Evolutionary conservation across 164 flowering plant genomes (phyloP).

Genomic region (Tinospora cordifolia): DNA sequence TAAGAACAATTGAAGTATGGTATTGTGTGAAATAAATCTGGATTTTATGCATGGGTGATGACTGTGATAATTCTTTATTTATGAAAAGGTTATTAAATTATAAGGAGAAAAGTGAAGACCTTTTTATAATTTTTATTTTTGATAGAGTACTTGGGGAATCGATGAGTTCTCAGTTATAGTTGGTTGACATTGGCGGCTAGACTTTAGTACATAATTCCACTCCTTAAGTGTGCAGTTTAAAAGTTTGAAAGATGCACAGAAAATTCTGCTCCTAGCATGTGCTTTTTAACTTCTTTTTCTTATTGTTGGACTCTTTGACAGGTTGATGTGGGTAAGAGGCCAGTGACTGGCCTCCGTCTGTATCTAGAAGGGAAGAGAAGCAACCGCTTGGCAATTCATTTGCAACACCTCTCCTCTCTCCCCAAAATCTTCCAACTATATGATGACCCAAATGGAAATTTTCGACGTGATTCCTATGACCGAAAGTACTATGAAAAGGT

Average conservation of each 20-base stretch:
- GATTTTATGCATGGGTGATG: no score
- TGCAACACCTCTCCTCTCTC: constrained; percentile 83
- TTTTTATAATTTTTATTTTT: no score
- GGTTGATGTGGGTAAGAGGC: constrained; percentile 83
- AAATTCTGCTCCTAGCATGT: background rate
- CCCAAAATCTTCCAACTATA: constrained; percentile 61
- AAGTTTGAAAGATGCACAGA: background rate
- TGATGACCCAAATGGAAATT: constrained; percentile 43
- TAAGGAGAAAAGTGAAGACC: no score
- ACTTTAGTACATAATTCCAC: no score
- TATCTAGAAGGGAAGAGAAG: constrained; percentile 78
- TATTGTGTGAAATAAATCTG: no score
- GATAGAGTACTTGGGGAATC: no score
- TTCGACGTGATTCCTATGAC: constrained; percentile 36
- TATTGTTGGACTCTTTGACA: constrained; percentile 20
- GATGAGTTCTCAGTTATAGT: no score
- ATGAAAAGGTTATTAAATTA: no score
- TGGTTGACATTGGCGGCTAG: no score
- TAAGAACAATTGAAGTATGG: no score
- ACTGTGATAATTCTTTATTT: no score
- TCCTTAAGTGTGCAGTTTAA: no score
- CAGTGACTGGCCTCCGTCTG: constrained; percentile 80
- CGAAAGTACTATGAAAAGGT: constrained; percentile 73
- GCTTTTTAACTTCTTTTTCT: background rate
- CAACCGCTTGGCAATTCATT: constrained; percentile 70